phyloP scores from a whole-genome alignment of 169 alveolate genomes.

The Plasmodium knowlesi region DNA sequence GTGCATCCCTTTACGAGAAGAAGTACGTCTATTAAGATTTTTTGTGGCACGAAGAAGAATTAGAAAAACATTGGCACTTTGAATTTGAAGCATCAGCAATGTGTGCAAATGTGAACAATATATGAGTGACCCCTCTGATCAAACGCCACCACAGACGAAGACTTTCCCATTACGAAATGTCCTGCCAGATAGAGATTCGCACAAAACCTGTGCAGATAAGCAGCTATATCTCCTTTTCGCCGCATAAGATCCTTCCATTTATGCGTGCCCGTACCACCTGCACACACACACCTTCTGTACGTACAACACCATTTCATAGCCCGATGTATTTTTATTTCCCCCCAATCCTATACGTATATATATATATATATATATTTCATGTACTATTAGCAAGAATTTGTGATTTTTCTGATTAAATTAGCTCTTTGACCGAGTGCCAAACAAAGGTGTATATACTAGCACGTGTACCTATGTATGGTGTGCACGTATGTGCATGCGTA shows the following conservation, averaged over 20 bases:
- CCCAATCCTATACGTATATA: background rate
- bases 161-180: background rate
- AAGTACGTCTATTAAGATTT: constrained; percentile 78
- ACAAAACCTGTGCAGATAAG: background rate
- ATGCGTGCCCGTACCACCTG: background rate
- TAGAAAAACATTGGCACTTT: background rate
- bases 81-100: background rate
- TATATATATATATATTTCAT: background rate
- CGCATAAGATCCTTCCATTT: background rate
- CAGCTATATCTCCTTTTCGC: background rate
- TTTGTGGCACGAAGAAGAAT: background rate
- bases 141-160: background rate
- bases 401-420: background rate
- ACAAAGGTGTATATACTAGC: background rate
- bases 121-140: background rate
- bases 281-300: background rate
- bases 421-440: background rate
- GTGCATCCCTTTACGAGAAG: constrained; percentile 81
- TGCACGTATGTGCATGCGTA: background rate
- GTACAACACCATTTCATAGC: background rate
- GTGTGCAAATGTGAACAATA: background rate
- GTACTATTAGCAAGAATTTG: background rate
- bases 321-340: background rate
- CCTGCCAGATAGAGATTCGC: background rate
- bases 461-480: background rate